These are phyloP conservation scores for Cutaneotrichosporon cutaneum DNA, from an alignment of 1,284 basidiomycete genomes.

Conservation along the genomic window DNA sequence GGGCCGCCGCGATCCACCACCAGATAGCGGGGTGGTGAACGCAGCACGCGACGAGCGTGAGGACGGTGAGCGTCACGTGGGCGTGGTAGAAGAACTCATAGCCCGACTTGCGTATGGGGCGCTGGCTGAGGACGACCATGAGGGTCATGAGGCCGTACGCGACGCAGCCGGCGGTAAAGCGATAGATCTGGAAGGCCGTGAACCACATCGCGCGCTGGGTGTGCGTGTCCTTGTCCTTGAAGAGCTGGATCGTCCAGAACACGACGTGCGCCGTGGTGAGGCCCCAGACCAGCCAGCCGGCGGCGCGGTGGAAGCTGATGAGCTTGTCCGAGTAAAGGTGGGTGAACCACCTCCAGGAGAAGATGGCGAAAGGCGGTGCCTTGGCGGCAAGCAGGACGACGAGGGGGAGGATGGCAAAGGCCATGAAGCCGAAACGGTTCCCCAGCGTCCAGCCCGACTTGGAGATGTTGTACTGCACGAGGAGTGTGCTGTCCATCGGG, in stretches of 20 bases:
- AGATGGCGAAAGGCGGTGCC: constrained; percentile 73
- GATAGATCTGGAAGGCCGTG: constrained; percentile 65
- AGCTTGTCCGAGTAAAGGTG: constrained; percentile 77
- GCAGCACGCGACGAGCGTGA: constrained; percentile 63
- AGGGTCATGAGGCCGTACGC: constrained; percentile 70
- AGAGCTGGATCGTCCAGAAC: constrained; percentile 74
- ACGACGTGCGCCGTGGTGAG: constrained; percentile 67
- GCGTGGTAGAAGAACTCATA: constrained; percentile 76
- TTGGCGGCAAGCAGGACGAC: constrained; percentile 76
- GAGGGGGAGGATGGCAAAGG: constrained; percentile 74
- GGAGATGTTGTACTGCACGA: constrained; percentile 60
- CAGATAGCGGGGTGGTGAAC: constrained; percentile 68
- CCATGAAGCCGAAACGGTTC: constrained; percentile 69
- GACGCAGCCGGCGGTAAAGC: constrained; percentile 72
- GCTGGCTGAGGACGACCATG: constrained; percentile 64
- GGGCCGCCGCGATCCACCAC: constrained; percentile 62
- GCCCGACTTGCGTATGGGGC: constrained; percentile 63
- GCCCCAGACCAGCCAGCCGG: constrained; percentile 71
- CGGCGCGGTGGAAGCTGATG: constrained; percentile 67
- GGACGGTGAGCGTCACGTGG: constrained; percentile 66
- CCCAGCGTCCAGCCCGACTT: constrained; percentile 78
- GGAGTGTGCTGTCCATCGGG: constrained; percentile 6
- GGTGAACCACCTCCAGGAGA: constrained; percentile 68
- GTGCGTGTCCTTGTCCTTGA: constrained; percentile 54
- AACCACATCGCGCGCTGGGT: constrained; percentile 59